A percentile compares a stretch with the other conserved stretches of the same genome.
Conservation (phyloP, 192 early-diverging fungal genomes). For the Pecoramyces ruminantium region DNA sequence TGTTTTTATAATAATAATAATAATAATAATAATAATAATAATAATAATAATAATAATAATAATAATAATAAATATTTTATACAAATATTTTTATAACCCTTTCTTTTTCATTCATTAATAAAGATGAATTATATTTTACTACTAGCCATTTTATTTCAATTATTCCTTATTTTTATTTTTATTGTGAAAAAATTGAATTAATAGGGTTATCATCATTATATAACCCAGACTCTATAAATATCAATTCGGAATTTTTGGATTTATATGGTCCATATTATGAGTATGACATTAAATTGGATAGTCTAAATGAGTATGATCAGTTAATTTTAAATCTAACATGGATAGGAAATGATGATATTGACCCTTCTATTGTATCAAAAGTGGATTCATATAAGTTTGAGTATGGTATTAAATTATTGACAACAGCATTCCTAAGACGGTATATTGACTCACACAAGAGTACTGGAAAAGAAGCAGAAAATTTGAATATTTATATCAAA, state of each 20-base stretch:
- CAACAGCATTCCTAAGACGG: neutral
- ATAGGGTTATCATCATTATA: neutral
- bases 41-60: too few species aligned
- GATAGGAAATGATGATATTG: neutral
- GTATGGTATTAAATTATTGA: neutral
- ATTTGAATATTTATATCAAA: neutral
- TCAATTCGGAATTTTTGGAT: neutral
- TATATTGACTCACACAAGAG: neutral
- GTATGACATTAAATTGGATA: neutral
- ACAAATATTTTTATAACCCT: too few species aligned
- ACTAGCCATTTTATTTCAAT: too few species aligned
- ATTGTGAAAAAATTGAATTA: neutral
- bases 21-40: too few species aligned
- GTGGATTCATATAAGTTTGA: neutral
- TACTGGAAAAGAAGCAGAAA: neutral
- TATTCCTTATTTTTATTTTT: neutral
- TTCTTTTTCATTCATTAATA: too few species aligned
- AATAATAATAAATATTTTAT: too few species aligned
- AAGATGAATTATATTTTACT: too few species aligned
- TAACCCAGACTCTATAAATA: neutral
- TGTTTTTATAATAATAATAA: too few species aligned
- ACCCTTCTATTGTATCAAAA: neutral
- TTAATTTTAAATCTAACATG: neutral
- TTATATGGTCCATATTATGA: neutral
- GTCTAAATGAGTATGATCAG: neutral